Percentiles rank a stretch among this genome's conserved stretches.
Evolutionary conservation across 2,329 filamentous ascomycete species (phyloP).

Genomic region (Ophiocordyceps robertsii): DNA sequence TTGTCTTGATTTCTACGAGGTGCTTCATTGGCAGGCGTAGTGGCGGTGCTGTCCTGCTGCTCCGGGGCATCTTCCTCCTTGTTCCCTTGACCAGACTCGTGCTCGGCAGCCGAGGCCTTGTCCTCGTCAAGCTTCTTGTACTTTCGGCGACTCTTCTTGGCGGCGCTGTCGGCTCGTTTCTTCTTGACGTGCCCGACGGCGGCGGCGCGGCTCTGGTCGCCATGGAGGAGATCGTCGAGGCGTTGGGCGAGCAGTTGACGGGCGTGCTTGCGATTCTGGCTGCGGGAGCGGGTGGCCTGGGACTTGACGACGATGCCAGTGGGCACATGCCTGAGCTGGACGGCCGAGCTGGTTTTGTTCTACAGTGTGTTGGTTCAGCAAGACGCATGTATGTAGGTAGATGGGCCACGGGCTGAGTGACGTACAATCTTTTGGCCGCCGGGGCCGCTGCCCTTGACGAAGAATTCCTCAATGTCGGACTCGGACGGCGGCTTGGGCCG

Average conservation of each 20-base stretch:
- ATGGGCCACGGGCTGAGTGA: background rate
- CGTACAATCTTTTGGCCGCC: conserved; percentile 88
- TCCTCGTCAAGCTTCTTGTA: conserved; percentile 49
- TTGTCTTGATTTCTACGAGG: too few relatives aligned
- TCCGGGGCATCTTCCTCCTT: background rate
- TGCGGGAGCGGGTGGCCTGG: conserved; percentile 77
- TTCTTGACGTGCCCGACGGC: conserved; percentile 50
- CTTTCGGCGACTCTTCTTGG: conserved; percentile 75
- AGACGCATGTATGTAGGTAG: background rate
- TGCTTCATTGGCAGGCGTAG: too few relatives aligned
- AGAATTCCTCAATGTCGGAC: conserved; percentile 67
- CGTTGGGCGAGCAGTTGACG: conserved; percentile 62
- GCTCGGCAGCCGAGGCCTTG: conserved; percentile 14
- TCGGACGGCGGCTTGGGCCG: conserved; percentile 62
- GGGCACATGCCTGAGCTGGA: conserved; percentile 80
- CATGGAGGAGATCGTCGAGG: conserved; percentile 60
- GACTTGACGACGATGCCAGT: conserved; percentile 90
- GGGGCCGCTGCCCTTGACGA: conserved; percentile 82
- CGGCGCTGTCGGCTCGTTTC: conserved; percentile 60
- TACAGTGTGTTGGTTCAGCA: conserved; percentile 12
- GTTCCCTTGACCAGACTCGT: background rate
- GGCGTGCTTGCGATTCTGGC: conserved; percentile 79
- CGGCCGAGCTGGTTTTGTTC: conserved; percentile 96
- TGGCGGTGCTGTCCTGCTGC: background rate
- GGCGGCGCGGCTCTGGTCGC: conserved; percentile 51